Evolutionary conservation across 106 monocot species (phyloP), one percentile per base, ranked within the genome.

Genomic region (Vanilla planifolia): DNA sequence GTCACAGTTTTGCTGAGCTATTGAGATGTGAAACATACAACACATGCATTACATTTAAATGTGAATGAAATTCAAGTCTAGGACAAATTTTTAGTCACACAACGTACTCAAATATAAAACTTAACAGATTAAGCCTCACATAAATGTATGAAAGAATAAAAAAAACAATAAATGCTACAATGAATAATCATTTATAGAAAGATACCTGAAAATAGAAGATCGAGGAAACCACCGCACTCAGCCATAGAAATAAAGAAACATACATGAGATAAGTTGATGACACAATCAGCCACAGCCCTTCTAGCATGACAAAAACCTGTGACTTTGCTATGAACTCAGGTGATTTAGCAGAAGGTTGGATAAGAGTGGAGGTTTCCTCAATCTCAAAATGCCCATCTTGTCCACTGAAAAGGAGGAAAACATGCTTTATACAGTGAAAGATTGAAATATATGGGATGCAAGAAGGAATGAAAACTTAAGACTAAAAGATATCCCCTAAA

Each of bases 141-240:
- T n/a, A n/a, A n/a, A n/a, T n/a, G n/a, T n/a, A n/a, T n/a, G n/a
- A n/a, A n/a, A n/a, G n/a, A n/a, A n/a, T n/a, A n/a, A n/a, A n/a
- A n/a, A n/a, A n/a, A n/a, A n/a, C n/a, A n/a, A n/a, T n/a, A n/a
- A n/a, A n/a, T n/a, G n/a, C n/a, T n/a, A n/a, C n/a, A n/a, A n/a
- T n/a, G n/a, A n/a, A n/a, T n/a, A n/a, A n/a, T n/a, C n/a, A n/a
- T n/a, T n/a, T n/a, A n/a, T n/a, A n/a, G n/a, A 10, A 26, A 24
- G 32, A 30, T 81, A 96, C 95, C 95, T 96, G 95, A 64, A 96
- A 90, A 55, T 96, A 96, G 35, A 96, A 96, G 79, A 87, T 81
- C 39, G 95, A 96, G n/a, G 90, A 90, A n/a, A 96, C 73, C 55
- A 87, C 84, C 55, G 95, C 95, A 79, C 86, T 81, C 51, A 96